Conservation (phyloP, 176 grass and related monocot species). For the Triticum timopheevii region DNA sequence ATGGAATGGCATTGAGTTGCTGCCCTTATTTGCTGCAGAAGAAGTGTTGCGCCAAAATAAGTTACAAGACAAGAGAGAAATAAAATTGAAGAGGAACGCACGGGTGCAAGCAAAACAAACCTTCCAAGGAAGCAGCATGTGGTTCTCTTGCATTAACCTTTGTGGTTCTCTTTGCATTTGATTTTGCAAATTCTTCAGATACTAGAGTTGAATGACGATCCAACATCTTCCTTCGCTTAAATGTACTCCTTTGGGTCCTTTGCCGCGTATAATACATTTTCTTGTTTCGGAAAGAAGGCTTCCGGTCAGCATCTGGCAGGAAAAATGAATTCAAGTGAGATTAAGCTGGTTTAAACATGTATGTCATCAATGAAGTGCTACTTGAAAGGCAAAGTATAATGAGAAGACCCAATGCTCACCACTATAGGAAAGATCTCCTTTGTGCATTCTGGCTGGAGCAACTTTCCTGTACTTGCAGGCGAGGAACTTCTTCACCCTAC, state of each 20-base stretch:
- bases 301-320: constrained; percentile 65
- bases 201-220: constrained; percentile 48
- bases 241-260: constrained; percentile 81
- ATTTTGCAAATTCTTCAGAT: constrained; percentile 44
- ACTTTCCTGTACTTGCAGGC: constrained; percentile 60
- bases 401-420: constrained; percentile 40
- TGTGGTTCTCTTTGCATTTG: constrained; percentile 34
- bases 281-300: constrained; percentile 63
- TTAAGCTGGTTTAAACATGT: constrained; percentile 21
- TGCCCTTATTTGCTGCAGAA: constrained; percentile 70
- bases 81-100: constrained; percentile 22
- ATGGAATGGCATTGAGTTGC: constrained; percentile 39
- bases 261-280: constrained; percentile 82
- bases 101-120: constrained; percentile 37
- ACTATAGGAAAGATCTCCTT: constrained; percentile 56
- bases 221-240: constrained; percentile 80
- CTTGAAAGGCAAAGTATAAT: not conserved
- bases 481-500: constrained; percentile 70
- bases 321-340: constrained; percentile 49
- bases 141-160: constrained; percentile 38
- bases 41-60: constrained; percentile 29
- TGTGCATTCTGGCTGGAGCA: constrained; percentile 38
- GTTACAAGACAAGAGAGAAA: not conserved
- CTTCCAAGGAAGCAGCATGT: constrained; percentile 31
- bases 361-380: constrained; percentile 14